phyloP scores from a whole-genome alignment of 495 filamentous ascomycete genomes.

The Tuber microsphaerosporum region DNA sequence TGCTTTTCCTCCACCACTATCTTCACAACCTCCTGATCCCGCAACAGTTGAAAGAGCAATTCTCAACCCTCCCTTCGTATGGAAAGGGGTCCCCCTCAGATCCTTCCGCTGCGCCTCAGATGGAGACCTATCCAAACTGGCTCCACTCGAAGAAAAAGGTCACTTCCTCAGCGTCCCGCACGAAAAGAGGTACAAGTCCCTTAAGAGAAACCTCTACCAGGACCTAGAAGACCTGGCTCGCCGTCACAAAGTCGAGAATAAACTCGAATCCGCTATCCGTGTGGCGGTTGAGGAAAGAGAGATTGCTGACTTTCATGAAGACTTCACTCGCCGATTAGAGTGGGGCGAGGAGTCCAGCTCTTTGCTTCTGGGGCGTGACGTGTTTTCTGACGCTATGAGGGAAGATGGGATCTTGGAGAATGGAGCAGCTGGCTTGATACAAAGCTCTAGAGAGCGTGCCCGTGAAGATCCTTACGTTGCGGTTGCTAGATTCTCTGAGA shows the following conservation, averaged over 20 bases:
- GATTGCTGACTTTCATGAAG: slow-evolving; percentile 19
- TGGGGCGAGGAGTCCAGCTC: slow-evolving; percentile 28
- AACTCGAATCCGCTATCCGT: slow-evolving; percentile 23
- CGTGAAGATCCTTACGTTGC: not conserved
- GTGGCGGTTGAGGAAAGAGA: slow-evolving; percentile 16
- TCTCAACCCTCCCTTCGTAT: slow-evolving; percentile 28
- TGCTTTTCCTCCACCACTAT: slow-evolving; percentile 38
- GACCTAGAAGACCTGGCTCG: slow-evolving; percentile 21
- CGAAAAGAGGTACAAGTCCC: slow-evolving; percentile 20
- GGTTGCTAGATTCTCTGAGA: slow-evolving; percentile 18
- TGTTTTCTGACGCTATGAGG: slow-evolving; percentile 3
- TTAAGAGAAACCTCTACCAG: slow-evolving; percentile 18
- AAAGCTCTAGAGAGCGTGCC: not conserved
- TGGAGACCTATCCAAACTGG: slow-evolving; percentile 20
- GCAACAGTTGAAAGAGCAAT: slow-evolving; percentile 12
- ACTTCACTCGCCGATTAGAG: slow-evolving; percentile 22
- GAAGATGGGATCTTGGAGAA: slow-evolving; percentile 13
- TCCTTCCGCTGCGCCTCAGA: slow-evolving; percentile 20
- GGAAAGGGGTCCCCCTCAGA: slow-evolving; percentile 27
- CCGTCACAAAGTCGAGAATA: slow-evolving; percentile 23
- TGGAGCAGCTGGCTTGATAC: not conserved
- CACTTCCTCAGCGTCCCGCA: slow-evolving; percentile 21
- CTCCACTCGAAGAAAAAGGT: slow-evolving; percentile 20
- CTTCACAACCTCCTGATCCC: slow-evolving; percentile 21
- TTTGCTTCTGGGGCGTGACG: slow-evolving; percentile 10